Percentiles rank a stretch among this genome's conserved stretches.
Conservation (phyloP, 2,329 filamentous ascomycete species). For the Penicillium vulpinum region DNA sequence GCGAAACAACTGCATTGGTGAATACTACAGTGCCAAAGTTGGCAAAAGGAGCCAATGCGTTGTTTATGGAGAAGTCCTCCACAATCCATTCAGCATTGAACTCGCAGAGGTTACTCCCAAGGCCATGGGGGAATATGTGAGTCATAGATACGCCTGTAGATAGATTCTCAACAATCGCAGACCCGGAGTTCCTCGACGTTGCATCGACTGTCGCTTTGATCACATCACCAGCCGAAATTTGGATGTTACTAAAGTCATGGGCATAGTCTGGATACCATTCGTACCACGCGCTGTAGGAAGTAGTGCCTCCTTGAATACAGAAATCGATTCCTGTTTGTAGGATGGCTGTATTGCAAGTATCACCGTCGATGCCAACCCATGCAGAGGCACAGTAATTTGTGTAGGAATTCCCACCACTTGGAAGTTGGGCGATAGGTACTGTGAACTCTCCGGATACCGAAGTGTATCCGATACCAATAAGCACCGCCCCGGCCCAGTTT, state of each 20-base stretch:
- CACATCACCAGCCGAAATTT: slow-evolving; percentile 45
- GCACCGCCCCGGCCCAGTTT: slow-evolving; percentile 62
- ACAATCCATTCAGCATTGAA: slow-evolving; percentile 65
- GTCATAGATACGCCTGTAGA: slow-evolving; percentile 53
- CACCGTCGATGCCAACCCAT: slow-evolving; percentile 63
- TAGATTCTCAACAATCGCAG: slow-evolving; percentile 51
- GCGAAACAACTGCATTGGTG: slow-evolving; percentile 40
- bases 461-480: slow-evolving; percentile 53
- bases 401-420: slow-evolving; percentile 35
- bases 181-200: slow-evolving; percentile 44
- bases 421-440: slow-evolving; percentile 49
- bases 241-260: slow-evolving; percentile 52
- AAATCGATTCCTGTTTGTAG: slow-evolving; percentile 60
- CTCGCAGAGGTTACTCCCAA: slow-evolving; percentile 49
- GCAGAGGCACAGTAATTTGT: slow-evolving; percentile 50
- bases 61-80: slow-evolving; percentile 49
- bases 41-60: slow-evolving; percentile 46
- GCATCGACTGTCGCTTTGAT: slow-evolving; percentile 47
- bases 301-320: slow-evolving; percentile 42
- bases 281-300: slow-evolving; percentile 58
- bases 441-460: slow-evolving; percentile 55
- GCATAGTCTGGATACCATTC: slow-evolving; percentile 61
- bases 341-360: slow-evolving; percentile 54
- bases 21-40: slow-evolving; percentile 53
- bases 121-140: slow-evolving; percentile 51